These are phyloP conservation scores for Ogataea hybrid DNA, from an alignment of 1,139 yeast species.

Conservation along the genomic window DNA sequence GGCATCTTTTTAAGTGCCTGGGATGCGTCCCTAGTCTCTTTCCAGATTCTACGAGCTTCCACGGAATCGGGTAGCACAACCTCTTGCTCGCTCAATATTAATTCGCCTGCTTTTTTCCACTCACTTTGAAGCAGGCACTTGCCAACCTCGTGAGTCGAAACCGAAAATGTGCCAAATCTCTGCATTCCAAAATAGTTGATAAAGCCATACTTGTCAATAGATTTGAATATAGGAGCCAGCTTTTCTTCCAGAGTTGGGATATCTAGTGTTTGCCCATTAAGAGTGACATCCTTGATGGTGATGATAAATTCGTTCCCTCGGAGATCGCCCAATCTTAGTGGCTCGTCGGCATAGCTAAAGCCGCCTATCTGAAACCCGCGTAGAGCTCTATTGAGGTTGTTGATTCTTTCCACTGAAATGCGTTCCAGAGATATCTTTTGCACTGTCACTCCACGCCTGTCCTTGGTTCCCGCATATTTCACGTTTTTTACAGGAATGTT, in stretches of 20 bases:
- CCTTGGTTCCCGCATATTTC: slow-evolving; percentile 93
- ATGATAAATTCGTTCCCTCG: slow-evolving; percentile 85
- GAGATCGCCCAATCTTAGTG: slow-evolving; percentile 76
- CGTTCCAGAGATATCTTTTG: slow-evolving; percentile 74
- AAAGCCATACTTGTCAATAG: slow-evolving; percentile 69
- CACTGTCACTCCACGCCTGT: slow-evolving; percentile 92
- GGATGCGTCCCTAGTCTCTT: slow-evolving; percentile 63
- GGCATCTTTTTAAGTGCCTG: slow-evolving; percentile 78
- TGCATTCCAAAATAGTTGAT: slow-evolving; percentile 97
- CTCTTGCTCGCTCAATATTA: slow-evolving; percentile 82
- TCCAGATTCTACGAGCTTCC: slow-evolving; percentile 83
- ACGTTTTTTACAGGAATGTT: slow-evolving; percentile 68
- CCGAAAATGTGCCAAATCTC: slow-evolving; percentile 92
- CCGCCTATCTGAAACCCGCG: slow-evolving; percentile 77
- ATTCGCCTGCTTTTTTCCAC: slow-evolving; percentile 77
- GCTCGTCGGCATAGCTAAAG: slow-evolving; percentile 62
- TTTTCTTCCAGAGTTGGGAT: slow-evolving; percentile 39
- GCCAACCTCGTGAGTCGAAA: slow-evolving; percentile 88
- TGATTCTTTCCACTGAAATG: slow-evolving; percentile 75
- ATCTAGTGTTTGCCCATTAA: slow-evolving; percentile 33
- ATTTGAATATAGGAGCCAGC: slow-evolving; percentile 51
- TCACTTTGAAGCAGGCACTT: slow-evolving; percentile 64
- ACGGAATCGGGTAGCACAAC: slow-evolving; percentile 77
- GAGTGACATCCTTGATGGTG: slow-evolving; percentile 69
- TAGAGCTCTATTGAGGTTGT: slow-evolving; percentile 70